Evolutionary conservation across 2,329 filamentous ascomycete species (phyloP).

Genomic region (Neofusicoccum cordaticola): DNA sequence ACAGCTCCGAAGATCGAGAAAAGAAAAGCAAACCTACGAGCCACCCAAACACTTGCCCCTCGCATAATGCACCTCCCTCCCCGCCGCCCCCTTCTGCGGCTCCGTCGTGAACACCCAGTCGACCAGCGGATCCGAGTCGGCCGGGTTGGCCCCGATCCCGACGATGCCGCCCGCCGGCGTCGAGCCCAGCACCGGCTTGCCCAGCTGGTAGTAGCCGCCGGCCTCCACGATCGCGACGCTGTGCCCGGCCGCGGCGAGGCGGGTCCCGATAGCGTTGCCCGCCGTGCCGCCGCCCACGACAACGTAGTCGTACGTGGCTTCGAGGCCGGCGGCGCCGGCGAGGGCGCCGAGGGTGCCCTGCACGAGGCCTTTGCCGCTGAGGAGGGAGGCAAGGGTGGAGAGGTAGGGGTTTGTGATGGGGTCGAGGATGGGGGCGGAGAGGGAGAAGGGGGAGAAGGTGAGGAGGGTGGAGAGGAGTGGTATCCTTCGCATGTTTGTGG

Average conservation of each 20-base stretch:
- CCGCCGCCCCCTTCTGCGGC: constrained; percentile 25
- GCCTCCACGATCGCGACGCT: constrained; percentile 35
- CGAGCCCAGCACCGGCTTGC: constrained; percentile 24
- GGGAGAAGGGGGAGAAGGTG: too few species aligned
- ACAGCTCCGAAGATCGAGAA: constrained; percentile 21
- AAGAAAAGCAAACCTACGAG: constrained; percentile 24
- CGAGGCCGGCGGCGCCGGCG: background rate
- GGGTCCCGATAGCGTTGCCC: constrained; percentile 25
- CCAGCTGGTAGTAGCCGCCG: constrained; percentile 29
- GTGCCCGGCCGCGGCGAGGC: constrained; percentile 20
- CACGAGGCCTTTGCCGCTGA: constrained; percentile 17
- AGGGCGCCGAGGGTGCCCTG: background rate
- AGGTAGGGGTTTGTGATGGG: background rate
- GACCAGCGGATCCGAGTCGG: constrained; percentile 27
- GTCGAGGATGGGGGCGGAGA: background rate
- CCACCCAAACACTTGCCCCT: constrained; percentile 33
- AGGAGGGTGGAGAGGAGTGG: too few species aligned
- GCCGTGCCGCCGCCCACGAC: constrained; percentile 22
- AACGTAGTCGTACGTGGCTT: constrained; percentile 6
- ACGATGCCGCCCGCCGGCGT: constrained; percentile 27
- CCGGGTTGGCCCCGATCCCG: constrained; percentile 21
- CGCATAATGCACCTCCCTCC: constrained; percentile 26
- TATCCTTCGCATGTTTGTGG: too few species aligned
- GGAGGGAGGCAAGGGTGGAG: constrained; percentile 9
- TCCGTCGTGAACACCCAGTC: constrained; percentile 28